These are phyloP conservation scores for Boletus vermiculosoides DNA, from an alignment of 768 basidiomycete genomes.

Conservation along the genomic window DNA sequence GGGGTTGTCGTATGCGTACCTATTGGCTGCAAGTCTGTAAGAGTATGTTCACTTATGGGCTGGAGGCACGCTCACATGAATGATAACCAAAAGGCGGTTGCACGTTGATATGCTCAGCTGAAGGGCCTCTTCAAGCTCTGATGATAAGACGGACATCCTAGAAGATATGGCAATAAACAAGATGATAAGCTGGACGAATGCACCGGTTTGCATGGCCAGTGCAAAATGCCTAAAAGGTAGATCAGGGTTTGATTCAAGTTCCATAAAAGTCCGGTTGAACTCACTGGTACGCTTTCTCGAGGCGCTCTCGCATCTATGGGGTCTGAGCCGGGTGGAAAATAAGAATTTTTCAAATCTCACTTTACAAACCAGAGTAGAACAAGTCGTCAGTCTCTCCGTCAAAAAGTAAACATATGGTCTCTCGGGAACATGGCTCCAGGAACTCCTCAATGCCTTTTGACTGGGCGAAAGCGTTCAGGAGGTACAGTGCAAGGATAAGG, in stretches of 20 bases:
- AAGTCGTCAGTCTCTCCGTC: conserved; percentile 36
- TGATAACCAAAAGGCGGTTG: conserved; percentile 26
- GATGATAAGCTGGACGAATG: conserved; percentile 69
- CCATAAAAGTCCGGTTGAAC: conserved; percentile 12
- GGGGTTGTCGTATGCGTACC: not conserved
- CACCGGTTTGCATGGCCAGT: conserved; percentile 66
- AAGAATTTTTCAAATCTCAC: conserved; percentile 30
- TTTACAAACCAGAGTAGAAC: conserved; percentile 44
- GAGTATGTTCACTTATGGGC: not conserved
- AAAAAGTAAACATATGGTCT: conserved; percentile 33
- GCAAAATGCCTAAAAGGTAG: conserved; percentile 49
- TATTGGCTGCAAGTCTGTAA: conserved; percentile 20
- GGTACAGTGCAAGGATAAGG: not conserved
- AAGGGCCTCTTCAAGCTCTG: conserved; percentile 44
- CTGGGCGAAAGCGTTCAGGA: conserved; percentile 33
- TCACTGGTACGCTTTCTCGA: conserved; percentile 56
- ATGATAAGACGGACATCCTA: conserved; percentile 47
- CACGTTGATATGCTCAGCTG: conserved; percentile 28
- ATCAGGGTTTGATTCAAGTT: not conserved
- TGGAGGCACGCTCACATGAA: conserved; percentile 32
- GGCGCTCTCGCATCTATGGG: conserved; percentile 44
- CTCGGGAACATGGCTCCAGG: conserved; percentile 66
- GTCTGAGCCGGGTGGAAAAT: conserved; percentile 1
- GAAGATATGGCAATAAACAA: conserved; percentile 60
- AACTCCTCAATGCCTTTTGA: conserved; percentile 49